These are phyloP conservation scores for Boletus rubropictus DNA, from an alignment of 768 basidiomycete species.

Conservation along the genomic window DNA sequence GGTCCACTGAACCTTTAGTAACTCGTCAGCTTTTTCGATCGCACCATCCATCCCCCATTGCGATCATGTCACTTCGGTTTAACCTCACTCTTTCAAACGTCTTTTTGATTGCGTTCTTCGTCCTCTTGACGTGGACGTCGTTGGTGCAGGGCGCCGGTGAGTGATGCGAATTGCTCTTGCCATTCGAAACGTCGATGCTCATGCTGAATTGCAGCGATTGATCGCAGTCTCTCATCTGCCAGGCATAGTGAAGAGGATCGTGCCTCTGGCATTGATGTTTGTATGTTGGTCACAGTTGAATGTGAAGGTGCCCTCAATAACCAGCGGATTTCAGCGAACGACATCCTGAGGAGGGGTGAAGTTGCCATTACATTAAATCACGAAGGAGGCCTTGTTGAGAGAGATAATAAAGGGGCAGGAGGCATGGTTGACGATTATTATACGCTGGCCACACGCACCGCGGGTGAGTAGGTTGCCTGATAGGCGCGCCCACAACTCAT, in stretches of 20 bases:
- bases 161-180: background rate
- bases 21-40: background rate
- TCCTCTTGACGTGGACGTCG: conserved; percentile 5
- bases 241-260: background rate
- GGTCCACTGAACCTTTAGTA: background rate
- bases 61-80: conserved; percentile 1
- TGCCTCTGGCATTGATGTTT: background rate
- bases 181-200: background rate
- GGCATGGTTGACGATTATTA: background rate
- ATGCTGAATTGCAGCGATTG: background rate
- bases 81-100: background rate
- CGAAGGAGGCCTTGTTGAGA: background rate
- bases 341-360: background rate
- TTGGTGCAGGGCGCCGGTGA: conserved; percentile 6
- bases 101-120: background rate
- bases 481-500: background rate
- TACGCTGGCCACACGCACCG: background rate
- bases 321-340: background rate
- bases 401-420: background rate
- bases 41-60: background rate
- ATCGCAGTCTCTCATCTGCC: background rate
- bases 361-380: too few relatives aligned
- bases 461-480: background rate
- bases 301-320: background rate
- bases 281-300: conserved; percentile 1